Base-by-base conservation (phyloP, 2,329 filamentous ascomycete species). In the Ascosphaera apis region DNA sequence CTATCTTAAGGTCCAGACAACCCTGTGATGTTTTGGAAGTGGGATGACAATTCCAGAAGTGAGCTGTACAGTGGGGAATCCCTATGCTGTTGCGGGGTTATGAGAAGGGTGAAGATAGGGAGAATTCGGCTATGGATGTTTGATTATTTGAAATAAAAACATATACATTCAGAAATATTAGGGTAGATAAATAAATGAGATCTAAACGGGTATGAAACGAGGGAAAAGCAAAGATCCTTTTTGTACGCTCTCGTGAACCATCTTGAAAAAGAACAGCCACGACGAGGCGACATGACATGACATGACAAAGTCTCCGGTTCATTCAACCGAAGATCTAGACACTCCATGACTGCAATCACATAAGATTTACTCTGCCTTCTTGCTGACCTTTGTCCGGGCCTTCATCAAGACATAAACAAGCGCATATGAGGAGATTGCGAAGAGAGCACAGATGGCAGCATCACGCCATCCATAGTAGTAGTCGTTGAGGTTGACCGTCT, bases 381-480 rank as follows among this genome's bases (percentile, higher is more conserved):
- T 55, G 2, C 44, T 48, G 16, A 47, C 45, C 45, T 55, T 55
- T 2, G 53, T 55, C 36, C 53, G 42, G 37, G 55, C 33, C 42
- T 53, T 55, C 53, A 55, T 55, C 43, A 55, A 43, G 18, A 45
- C 34, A 42, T 56, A 65, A 2, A 65, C 62, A 39, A 63, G 37
- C 2, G 49, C 54, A 40, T 75, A 76, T 1, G 61, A 65, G 37
- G 60, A 64, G 28, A 68, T 40, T 1, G 57, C 63, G 42, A 74
- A 73, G 3, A 69, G 53, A 1, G 63, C 65, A 2, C 66, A 61
- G 34, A 76, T 69, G 0, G 47, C 74, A 0, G 68, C 67, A 50
- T 79, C 62, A 34, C 75, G 61, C 75, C 75, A 80, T 0, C 70
- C 73, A 43, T 70, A 71, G 40, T 61, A 67, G 43, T 76, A 69